phyloP scores from a whole-genome alignment of 2,329 filamentous ascomycete species.

The Alternaria arbusti region DNA sequence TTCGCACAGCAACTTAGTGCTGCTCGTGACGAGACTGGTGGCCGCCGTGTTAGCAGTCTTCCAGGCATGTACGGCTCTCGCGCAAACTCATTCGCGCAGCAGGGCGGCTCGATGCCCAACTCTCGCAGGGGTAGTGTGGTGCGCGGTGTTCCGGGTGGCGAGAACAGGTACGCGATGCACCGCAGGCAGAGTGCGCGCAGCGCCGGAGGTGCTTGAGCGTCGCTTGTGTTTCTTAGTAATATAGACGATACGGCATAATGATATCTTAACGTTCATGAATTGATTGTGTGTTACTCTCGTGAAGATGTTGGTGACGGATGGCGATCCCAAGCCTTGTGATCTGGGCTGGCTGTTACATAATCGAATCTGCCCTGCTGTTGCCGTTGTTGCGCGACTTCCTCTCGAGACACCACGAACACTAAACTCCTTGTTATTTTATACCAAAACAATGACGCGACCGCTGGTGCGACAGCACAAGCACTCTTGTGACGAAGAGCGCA shows the following conservation, averaged over 20 bases:
- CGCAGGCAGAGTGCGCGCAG: constrained; percentile 13
- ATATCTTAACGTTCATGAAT: neutral
- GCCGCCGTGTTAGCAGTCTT: constrained; percentile 39
- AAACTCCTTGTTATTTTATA: neutral
- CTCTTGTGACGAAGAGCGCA: neutral
- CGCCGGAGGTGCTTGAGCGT: neutral
- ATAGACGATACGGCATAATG: neutral
- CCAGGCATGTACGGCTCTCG: constrained; percentile 41
- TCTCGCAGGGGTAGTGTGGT: constrained; percentile 40
- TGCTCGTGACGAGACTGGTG: constrained; percentile 41
- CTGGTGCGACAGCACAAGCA: no score
- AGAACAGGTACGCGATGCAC: constrained; percentile 18
- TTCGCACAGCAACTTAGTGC: constrained; percentile 59
- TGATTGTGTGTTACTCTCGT: neutral
- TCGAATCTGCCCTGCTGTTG: neutral
- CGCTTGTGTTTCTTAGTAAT: constrained; percentile 16
- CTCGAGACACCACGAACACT: neutral
- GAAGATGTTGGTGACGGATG: neutral
- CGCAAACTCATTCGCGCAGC: constrained; percentile 32
- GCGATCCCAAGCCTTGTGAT: neutral
- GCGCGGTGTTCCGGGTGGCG: constrained; percentile 22
- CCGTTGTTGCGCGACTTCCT: neutral
- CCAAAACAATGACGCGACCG: neutral
- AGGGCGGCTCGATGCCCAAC: constrained; percentile 23
- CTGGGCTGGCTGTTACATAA: neutral